Evolutionary conservation across 352 stramenopile species (phyloP), one percentile per base, ranked within the genome.

Genomic region (Globisporangium spiculum): DNA sequence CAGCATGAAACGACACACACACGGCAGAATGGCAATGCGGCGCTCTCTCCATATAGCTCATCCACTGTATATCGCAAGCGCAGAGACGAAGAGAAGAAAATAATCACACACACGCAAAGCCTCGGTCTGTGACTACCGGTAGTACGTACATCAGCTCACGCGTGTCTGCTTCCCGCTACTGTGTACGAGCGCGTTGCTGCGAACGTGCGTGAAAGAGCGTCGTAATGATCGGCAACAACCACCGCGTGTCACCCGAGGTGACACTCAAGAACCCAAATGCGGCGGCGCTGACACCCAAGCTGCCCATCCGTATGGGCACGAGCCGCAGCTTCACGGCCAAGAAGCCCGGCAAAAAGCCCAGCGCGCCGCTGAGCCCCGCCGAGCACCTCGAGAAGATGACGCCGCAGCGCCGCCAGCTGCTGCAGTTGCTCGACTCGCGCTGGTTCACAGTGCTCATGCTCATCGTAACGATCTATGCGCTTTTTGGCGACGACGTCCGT

Each of bases 401-500:
- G 57, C 75, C 75, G 20, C 70, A 77, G 16, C 81, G 75, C n/a
- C 76, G 70, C 41, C 66, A 73, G n/a, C 75, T 82, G 24, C 57
- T 84, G 53, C 41, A 46, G 4, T 4, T 94, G 38, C 76, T 97
- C 59, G 89, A 97, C 60, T 84, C 89, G 55, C 84, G 84, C 27
- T 85, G 70, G 63, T 90, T 85, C 63, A 92, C 83, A 3, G 71
- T 92, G 18, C 68, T 92, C 58, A 98, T 98, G 88, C 88, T 96
- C 9, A 3, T 97, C 9, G 80, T 97, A 50, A 98, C 94, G 9
- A 72, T 98, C 46, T 98, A 97, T 75, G 92, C 91, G 36, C 85
- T 98, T 26, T 98, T 97, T 57, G 86, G 89, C 24, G 92, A 98
- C 70, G 93, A 98, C 75, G 82, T 98, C 30, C 81, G 90, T n/a